Evolutionary conservation across 208 protist genomes (phyloP), one percentile per base, ranked within the genome.

Genomic region (Strigomonas galati): DNA sequence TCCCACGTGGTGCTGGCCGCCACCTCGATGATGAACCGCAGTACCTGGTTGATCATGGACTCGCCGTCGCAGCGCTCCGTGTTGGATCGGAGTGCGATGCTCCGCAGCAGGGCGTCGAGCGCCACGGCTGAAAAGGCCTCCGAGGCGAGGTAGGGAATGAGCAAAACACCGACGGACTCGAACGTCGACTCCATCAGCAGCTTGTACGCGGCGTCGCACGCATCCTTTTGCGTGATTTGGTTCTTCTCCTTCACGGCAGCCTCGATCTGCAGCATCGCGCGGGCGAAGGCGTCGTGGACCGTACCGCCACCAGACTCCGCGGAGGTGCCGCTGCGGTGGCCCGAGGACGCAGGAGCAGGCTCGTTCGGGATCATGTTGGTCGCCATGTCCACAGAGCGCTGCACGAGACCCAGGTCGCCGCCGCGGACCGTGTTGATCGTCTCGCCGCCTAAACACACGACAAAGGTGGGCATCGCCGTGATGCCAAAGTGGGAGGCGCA

Each of bases 101-200:
- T 83, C 27, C 60, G 59, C 62, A 95, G 82, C 17, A 95, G 76
- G 12, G 86, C 72, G 60, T 91, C 82, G 1, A 91, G 31, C 4
- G 84, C 82, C 0, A 54, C 67, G 7, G 78, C 26, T 23, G 70
- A 74, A 74, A 81, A 91, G 55, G 65, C 73, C 51, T 82, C 71
- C 5, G 82, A 91, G 46, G 84, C 84, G 44, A 95, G 76, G 62
- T 95, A 95, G 24, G 89, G 89, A 58, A 95, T 69, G 43, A 95
- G 67, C 23, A 76, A 51, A 21, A 82, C 48, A 17, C 86, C 85
- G 59, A 81, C 71, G 0, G 82, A 78, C 10, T 52, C 59, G 26
- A 26, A 19, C 28, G 44, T 23, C 21, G 12, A 44, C 43, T 68
- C 63, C 68, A 62, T 76, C n/a, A 90, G 64, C 54, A 76, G 51